These are phyloP conservation scores for Garcileccinum viscosum DNA, from an alignment of 1,284 basidiomycete species.

Conservation along the genomic window DNA sequence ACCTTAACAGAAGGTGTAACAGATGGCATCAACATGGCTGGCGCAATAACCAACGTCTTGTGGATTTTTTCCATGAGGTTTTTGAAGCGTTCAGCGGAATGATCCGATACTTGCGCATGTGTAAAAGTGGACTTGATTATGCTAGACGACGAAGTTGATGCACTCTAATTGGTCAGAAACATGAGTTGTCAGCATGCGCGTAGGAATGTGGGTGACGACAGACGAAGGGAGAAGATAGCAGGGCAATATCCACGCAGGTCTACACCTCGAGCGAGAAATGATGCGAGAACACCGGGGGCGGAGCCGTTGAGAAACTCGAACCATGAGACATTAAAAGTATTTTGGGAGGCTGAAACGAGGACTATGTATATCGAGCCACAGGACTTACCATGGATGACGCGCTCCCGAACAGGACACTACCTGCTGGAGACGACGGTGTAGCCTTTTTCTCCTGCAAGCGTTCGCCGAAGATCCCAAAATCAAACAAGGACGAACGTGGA, in stretches of 20 bases:
- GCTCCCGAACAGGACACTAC: conserved; percentile 25
- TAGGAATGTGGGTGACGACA: not conserved
- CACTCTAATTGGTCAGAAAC: conserved; percentile 13
- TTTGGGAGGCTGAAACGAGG: conserved; percentile 10
- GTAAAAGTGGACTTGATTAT: conserved; percentile 28
- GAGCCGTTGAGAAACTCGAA: not conserved
- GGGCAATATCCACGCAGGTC: conserved; percentile 20
- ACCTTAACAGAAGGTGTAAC: conserved; percentile 17
- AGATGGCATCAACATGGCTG: conserved; percentile 48
- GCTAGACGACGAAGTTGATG: conserved; percentile 5
- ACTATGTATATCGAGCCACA: conserved; percentile 12
- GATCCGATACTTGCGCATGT: conserved; percentile 11
- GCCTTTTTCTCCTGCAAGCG: not conserved
- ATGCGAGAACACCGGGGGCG: not conserved
- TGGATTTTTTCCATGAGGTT: conserved; percentile 61
- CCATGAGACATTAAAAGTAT: not conserved
- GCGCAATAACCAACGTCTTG: conserved; percentile 59
- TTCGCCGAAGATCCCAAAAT: conserved; percentile 7
- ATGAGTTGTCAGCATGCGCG: conserved; percentile 18
- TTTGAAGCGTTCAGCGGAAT: conserved; percentile 45
- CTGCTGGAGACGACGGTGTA: not conserved
- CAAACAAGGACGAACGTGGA: conserved; percentile 28
- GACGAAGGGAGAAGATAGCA: conserved; percentile 18
- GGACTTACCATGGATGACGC: conserved; percentile 23
- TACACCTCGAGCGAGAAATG: not conserved